These are phyloP conservation scores for Saccharomyces hybrid DNA, from an alignment of 1,139 yeast genomes.

Conservation along the genomic window DNA sequence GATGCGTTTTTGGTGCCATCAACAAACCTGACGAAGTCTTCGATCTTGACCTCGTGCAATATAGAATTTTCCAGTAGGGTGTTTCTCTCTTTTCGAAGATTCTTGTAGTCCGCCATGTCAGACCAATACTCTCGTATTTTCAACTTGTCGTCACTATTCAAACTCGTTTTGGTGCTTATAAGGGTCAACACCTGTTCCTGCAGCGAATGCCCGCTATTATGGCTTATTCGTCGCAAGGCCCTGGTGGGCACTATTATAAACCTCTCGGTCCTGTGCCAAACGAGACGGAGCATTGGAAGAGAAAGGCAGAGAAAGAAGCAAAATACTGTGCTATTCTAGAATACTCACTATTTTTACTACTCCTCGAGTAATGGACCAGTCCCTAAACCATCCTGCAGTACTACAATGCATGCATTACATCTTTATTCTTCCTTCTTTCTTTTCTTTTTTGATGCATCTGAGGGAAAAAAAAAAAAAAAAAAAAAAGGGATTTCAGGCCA, in stretches of 20 bases:
- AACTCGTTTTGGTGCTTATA: neutral
- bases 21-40: slow-evolving; percentile 3
- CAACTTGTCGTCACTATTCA: neutral
- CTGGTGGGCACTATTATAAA: neutral
- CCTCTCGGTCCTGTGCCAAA: neutral
- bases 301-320: neutral
- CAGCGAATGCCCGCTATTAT: neutral
- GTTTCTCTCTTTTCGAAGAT: neutral
- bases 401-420: no score
- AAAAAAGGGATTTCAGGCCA: neutral
- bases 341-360: neutral
- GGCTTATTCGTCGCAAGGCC: neutral
- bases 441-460: no score
- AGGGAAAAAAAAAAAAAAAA: neutral
- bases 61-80: slow-evolving; percentile 7
- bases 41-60: slow-evolving; percentile 2
- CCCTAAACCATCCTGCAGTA: no score
- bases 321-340: neutral
- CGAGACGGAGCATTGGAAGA: neutral
- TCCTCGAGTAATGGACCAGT: no score
- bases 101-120: neutral
- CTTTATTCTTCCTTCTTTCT: neutral
- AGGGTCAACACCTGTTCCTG: neutral
- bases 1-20: slow-evolving; percentile 7
- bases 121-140: neutral